Percentiles rank a stretch among this genome's conserved stretches.
Evolutionary conservation across 345 rosid genomes (phyloP).

Genomic region (Euphorbia pulcherrima): DNA sequence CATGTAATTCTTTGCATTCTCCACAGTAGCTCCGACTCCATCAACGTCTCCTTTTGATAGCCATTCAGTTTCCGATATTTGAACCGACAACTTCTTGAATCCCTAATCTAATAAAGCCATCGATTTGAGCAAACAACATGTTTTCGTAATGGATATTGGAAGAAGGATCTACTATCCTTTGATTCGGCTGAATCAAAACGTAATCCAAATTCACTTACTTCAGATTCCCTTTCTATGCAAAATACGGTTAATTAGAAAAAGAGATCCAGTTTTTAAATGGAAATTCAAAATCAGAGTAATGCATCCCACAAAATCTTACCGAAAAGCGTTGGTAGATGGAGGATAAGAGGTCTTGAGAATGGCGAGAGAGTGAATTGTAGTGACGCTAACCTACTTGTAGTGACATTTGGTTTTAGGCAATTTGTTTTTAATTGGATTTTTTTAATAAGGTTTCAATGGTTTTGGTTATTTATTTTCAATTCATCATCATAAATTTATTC

Average conservation of each 20-base stretch:
- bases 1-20: slow-evolving; percentile 82
- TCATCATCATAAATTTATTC: no score
- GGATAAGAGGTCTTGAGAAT: slow-evolving; percentile 74
- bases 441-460: no score
- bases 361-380: slow-evolving; percentile 73
- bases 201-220: slow-evolving; percentile 67
- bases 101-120: slow-evolving; percentile 64
- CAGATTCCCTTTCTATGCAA: slow-evolving; percentile 82
- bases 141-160: slow-evolving; percentile 72
- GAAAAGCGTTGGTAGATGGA: slow-evolving; percentile 79
- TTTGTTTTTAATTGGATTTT: no score
- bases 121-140: slow-evolving; percentile 92
- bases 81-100: slow-evolving; percentile 51
- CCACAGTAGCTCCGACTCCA: slow-evolving; percentile 73
- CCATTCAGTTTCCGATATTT: slow-evolving; percentile 97
- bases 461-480: no score
- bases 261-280: slow-evolving; percentile 59
- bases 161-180: slow-evolving; percentile 60
- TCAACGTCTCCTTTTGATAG: slow-evolving; percentile 88
- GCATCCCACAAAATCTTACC: slow-evolving; percentile 46
- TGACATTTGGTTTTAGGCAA: no score
- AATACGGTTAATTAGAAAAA: slow-evolving; percentile 89
- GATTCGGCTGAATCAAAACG: slow-evolving; percentile 69
- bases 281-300: slow-evolving; percentile 57
- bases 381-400: slow-evolving; percentile 62